Conservation (phyloP, 2,329 filamentous ascomycete genomes). For the Aspergillus caelatus region DNA sequence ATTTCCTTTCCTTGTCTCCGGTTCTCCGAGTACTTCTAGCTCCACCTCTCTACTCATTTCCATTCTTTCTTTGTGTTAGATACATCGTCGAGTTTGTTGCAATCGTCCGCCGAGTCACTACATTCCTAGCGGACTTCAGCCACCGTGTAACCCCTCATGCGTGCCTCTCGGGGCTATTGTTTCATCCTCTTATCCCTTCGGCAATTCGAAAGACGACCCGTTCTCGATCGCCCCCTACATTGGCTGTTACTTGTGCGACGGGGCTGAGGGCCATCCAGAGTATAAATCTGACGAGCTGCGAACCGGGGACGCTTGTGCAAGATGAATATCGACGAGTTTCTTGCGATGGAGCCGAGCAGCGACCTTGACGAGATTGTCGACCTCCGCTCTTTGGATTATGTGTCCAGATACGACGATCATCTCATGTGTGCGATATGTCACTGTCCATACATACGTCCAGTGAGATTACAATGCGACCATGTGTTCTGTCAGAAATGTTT, state of each 20-base stretch:
- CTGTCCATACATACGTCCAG: slow-evolving; percentile 62
- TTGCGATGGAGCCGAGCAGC: slow-evolving; percentile 32
- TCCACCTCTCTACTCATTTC: slow-evolving; percentile 16
- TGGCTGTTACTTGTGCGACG: not conserved
- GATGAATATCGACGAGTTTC: slow-evolving; percentile 38
- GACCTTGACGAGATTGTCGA: slow-evolving; percentile 49
- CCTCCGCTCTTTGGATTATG: slow-evolving; percentile 61
- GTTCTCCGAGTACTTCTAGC: slow-evolving; percentile 13
- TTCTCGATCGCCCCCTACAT: slow-evolving; percentile 14
- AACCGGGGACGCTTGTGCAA: not conserved
- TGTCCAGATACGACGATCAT: slow-evolving; percentile 59
- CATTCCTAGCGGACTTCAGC: slow-evolving; percentile 13
- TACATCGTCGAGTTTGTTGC: not conserved
- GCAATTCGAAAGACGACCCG: slow-evolving; percentile 21
- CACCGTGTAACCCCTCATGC: slow-evolving; percentile 27
- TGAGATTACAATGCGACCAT: slow-evolving; percentile 64
- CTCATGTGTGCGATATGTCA: slow-evolving; percentile 68
- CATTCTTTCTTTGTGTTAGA: slow-evolving; percentile 12
- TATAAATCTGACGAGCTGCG: not conserved
- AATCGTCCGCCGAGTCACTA: not conserved
- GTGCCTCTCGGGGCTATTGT: slow-evolving; percentile 23
- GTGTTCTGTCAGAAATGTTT: slow-evolving; percentile 65
- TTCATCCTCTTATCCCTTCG: slow-evolving; percentile 22
- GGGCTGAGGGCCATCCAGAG: not conserved
- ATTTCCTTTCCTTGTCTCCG: slow-evolving; percentile 21